These are phyloP conservation scores for Colletotrichum orbiculare DNA, from an alignment of 2,329 filamentous ascomycete species.

Conservation along the genomic window DNA sequence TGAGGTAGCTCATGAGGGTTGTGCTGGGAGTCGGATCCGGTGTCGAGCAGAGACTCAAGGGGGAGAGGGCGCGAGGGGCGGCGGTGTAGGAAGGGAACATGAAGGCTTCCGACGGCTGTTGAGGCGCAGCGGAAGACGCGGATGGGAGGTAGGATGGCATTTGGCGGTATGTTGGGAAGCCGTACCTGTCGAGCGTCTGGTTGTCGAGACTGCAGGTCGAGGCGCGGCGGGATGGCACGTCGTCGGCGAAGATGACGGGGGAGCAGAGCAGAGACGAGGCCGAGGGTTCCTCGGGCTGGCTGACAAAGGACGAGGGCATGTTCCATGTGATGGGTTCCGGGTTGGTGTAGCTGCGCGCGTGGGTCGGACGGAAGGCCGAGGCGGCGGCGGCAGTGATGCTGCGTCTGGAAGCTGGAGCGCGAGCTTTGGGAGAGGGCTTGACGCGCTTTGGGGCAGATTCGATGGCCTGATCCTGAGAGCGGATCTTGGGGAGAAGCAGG, in stretches of 20 bases:
- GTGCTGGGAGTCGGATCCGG: constrained; percentile 67
- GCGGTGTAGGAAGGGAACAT: constrained; percentile 55
- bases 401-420: constrained; percentile 39
- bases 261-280: constrained; percentile 71
- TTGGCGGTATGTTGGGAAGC: constrained; percentile 86
- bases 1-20: constrained; percentile 82
- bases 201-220: constrained; percentile 78
- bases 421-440: constrained; percentile 63
- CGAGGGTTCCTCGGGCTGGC: constrained; percentile 40
- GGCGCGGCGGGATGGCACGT: constrained; percentile 64
- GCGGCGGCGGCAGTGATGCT: constrained; percentile 36
- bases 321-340: constrained; percentile 63
- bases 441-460: constrained; percentile 67
- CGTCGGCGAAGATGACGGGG: constrained; percentile 67
- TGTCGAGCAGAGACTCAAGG: constrained; percentile 51
- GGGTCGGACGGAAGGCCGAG: constrained; percentile 55
- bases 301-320: constrained; percentile 46
- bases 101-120: constrained; percentile 54
- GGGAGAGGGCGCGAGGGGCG: constrained; percentile 58
- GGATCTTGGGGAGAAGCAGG: constrained; percentile 85
- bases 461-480: constrained; percentile 83
- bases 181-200: constrained; percentile 74
- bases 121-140: constrained; percentile 41
- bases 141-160: constrained; percentile 67
- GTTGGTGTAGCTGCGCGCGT: constrained; percentile 70